Evolutionary conservation across 2,329 filamentous ascomycete genomes (phyloP), one percentile per base, ranked within the genome.

Genomic region (Neoscytalidium dimidiatum): DNA sequence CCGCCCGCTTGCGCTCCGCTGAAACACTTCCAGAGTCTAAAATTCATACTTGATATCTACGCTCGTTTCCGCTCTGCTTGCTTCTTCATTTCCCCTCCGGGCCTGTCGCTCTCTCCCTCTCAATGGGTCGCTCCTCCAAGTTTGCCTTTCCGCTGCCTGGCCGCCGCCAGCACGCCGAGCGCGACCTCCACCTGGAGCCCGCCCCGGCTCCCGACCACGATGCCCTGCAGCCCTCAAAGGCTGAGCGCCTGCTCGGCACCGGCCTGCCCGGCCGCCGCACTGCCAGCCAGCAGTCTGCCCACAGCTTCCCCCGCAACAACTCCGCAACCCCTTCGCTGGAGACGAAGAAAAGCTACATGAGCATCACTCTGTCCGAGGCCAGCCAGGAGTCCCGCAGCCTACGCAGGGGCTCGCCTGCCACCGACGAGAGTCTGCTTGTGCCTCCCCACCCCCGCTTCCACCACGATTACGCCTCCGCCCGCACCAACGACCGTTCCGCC

Each of bases 121-220:
- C 33, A 26, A 66, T 66, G 64, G 64, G 60, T 33, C 58, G 58
- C 17, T 43, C 58, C 44, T 66, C 71, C 44, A 75, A 75, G 67
- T 77, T 78, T 69, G 76, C 73, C 68, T 78, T 78, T 70, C 72
- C 75, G 43, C 66, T 77, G 14, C 75, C 75, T 21, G 73, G 75
- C 26, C 73, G 74, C 56, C 72, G 68, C 52, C 67, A 69, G 52
- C 71, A 69, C 60, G 61, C 64, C 46, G 72, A 71, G 53, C 41
- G 52, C 29, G 68, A 72, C 21, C 14, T 21, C 19, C 33, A 31
- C 31, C 21, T 2, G 44, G 60, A 62, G 8, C 28, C 35, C 0
- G 17, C 23, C 2, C 9, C 28, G 0, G 21, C 26, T 11, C 41
- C 26, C 26, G 57, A 46, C 57, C 26, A 61, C 13, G 41, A 46